A percentile compares a stretch with the other conserved stretches of the same genome.
Conservation (phyloP, 1,284 basidiomycete species). For the Microbotryum silenes-acaulis region DNA sequence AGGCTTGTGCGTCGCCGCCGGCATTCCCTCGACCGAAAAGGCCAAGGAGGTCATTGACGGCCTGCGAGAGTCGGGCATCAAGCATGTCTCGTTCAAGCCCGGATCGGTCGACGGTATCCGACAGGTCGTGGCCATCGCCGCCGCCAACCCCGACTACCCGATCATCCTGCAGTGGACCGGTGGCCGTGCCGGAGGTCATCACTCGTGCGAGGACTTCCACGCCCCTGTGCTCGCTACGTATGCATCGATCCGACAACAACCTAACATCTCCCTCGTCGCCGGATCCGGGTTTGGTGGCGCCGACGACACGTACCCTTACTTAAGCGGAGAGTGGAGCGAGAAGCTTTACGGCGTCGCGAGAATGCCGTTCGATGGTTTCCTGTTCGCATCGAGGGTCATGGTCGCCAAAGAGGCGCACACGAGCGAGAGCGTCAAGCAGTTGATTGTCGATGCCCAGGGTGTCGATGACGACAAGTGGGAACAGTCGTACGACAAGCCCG, state of each 20-base stretch:
- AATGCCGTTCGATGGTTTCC: constrained; percentile 99
- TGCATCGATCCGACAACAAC: constrained; percentile 74
- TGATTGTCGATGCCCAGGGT: constrained; percentile 90
- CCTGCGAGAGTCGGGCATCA: constrained; percentile 63
- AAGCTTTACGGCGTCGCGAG: constrained; percentile 73
- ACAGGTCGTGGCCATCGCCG: constrained; percentile 92
- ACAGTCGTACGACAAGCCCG: constrained; percentile 86
- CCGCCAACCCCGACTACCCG: constrained; percentile 91
- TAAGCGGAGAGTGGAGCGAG: constrained; percentile 90
- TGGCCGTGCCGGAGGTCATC: constrained; percentile 97
- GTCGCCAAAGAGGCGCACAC: constrained; percentile 98
- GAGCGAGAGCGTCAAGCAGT: constrained; percentile 84
- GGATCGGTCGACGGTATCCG: constrained; percentile 95
- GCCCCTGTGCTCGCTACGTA: constrained; percentile 91
- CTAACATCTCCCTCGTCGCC: constrained; percentile 82
- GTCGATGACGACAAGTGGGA: constrained; percentile 89
- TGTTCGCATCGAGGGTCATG: constrained; percentile 95
- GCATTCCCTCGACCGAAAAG: constrained; percentile 86
- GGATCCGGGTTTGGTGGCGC: constrained; percentile 96
- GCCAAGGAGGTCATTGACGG: constrained; percentile 83
- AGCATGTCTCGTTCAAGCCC: constrained; percentile 94
- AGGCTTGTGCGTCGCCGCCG: constrained; percentile 96
- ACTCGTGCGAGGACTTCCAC: constrained; percentile 98
- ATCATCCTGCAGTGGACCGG: constrained; percentile 99
- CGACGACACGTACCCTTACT: constrained; percentile 94